Percentiles rank a stretch among this genome's conserved stretches.
These are phyloP conservation scores for Populus alba DNA, from an alignment of 345 rosid species.

Conservation along the genomic window DNA sequence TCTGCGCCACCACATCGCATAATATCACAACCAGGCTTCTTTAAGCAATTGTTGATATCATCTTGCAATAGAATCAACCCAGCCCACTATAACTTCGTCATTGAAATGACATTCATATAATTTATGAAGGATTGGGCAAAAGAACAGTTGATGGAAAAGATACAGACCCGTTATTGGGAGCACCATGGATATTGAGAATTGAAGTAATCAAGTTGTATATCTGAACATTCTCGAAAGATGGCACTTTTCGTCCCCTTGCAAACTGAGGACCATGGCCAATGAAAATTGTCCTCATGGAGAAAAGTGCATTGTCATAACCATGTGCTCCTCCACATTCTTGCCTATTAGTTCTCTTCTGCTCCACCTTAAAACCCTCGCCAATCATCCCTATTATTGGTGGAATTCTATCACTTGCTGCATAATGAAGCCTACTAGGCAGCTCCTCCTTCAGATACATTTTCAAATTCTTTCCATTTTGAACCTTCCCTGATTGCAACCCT, in stretches of 20 bases:
- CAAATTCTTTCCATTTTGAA: slow-evolving; percentile 69
- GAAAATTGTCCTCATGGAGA: slow-evolving; percentile 92
- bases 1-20: background rate
- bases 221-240: slow-evolving; percentile 90
- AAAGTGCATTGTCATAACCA: slow-evolving; percentile 82
- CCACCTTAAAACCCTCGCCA: slow-evolving; percentile 79
- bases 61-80: background rate
- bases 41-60: background rate
- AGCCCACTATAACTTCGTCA: background rate
- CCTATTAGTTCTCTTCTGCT: slow-evolving; percentile 46
- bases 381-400: slow-evolving; percentile 74
- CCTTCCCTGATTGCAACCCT: slow-evolving; percentile 66
- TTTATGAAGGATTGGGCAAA: slow-evolving; percentile 36
- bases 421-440: slow-evolving; percentile 78
- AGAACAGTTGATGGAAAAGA: slow-evolving; percentile 47
- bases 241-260: slow-evolving; percentile 67
- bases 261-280: slow-evolving; percentile 91
- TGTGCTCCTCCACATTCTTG: slow-evolving; percentile 92
- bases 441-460: slow-evolving; percentile 80
- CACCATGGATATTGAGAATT: slow-evolving; percentile 70
- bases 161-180: slow-evolving; percentile 74
- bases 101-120: background rate
- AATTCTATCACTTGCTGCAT: slow-evolving; percentile 59
- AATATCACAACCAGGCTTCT: background rate
- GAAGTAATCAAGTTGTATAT: slow-evolving; percentile 78